Evolutionary conservation across 441 rosid species (phyloP), one percentile per base, ranked within the genome.

Genomic region (Populus hybrid): DNA sequence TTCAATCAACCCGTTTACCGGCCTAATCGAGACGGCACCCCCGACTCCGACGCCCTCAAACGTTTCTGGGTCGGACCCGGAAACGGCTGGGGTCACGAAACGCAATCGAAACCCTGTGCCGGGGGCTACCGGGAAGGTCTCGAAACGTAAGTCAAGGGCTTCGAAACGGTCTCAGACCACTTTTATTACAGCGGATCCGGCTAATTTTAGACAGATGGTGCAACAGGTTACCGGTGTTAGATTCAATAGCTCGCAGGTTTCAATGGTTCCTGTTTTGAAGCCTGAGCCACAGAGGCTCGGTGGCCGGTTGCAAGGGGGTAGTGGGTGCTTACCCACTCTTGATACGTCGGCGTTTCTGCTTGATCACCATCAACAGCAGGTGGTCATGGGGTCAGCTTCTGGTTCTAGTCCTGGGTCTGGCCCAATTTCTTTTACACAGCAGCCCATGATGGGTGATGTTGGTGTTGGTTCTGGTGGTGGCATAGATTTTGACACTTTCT

Each of bases 191-290:
- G 98, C 97, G 34, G 97, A 94, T 67, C 90, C 92, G 61, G 97
- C 94, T 3, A 89, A 89, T 75, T 94, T 94, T 86, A 82, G 97
- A 73, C 91, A 90, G 88, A 90, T 91, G 97, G 98, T 94, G 85
- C 98, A 94, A 79, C 95, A 91, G 88, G 92, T 94, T 19, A 94
- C 98, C 32, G 98, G 98, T 5, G 90, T 88, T 14, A 79, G 89
- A 42, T 84, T 83, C 66, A 64, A 83, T 5, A 83, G 75, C 64
- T 21, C 78, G 34, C 83, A 77, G 80, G 46, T 80, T 57, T 46
- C 86, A 0, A 26, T 79, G 63, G 78, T 79, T 11, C 87, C 90
- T 57, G 75, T 87, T 38, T 78, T 88, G 72, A 87, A 83, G 78
- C 89, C 91, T 18, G 94, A 89, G 85, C 91, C 97, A 1, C 89